Percentiles rank a stretch among this genome's conserved stretches.
Conservation (phyloP, 352 stramenopile genomes). For the Globisporangium perplexum region DNA sequence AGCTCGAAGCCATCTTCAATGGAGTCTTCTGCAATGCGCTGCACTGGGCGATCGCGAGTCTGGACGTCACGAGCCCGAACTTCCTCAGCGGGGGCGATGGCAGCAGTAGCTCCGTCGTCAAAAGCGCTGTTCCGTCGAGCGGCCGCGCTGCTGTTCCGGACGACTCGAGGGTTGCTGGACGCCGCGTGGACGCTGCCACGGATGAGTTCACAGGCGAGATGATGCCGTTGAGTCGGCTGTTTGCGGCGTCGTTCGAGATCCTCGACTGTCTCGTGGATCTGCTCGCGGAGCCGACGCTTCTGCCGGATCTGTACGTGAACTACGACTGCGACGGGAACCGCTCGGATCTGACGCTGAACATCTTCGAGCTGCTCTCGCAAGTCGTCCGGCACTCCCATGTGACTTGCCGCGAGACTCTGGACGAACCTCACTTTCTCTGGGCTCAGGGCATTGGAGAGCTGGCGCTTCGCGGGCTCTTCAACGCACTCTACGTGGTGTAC, state of each 20-base stretch:
- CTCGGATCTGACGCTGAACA: slow-evolving; percentile 84
- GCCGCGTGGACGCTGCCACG: slow-evolving; percentile 35
- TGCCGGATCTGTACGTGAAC: slow-evolving; percentile 98
- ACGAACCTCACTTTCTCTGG: slow-evolving; percentile 69
- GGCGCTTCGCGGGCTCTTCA: slow-evolving; percentile 63
- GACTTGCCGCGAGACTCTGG: slow-evolving; percentile 64
- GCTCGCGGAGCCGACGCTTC: slow-evolving; percentile 91
- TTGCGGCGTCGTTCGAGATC: slow-evolving; percentile 67
- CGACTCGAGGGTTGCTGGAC: background rate
- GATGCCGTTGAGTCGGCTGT: slow-evolving; percentile 43
- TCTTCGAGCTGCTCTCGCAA: slow-evolving; percentile 94
- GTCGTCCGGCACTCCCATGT: slow-evolving; percentile 56
- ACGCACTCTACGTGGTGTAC: slow-evolving; percentile 72
- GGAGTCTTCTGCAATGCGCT: slow-evolving; percentile 63
- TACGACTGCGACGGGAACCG: slow-evolving; percentile 99
- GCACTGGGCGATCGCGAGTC: slow-evolving; percentile 58
- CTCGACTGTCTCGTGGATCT: slow-evolving; percentile 95
- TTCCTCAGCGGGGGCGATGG: slow-evolving; percentile 23
- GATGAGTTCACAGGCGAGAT: slow-evolving; percentile 66
- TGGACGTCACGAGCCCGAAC: slow-evolving; percentile 56
- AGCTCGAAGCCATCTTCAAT: slow-evolving; percentile 72
- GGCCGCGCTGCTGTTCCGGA: slow-evolving; percentile 1
- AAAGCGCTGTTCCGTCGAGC: background rate
- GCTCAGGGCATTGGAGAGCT: slow-evolving; percentile 61
- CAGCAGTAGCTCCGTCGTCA: slow-evolving; percentile 9